Evolutionary conservation across 192 early-diverging fungal species (phyloP), one percentile per base, ranked within the genome.

Genomic region (Umbelopsis sp.): DNA sequence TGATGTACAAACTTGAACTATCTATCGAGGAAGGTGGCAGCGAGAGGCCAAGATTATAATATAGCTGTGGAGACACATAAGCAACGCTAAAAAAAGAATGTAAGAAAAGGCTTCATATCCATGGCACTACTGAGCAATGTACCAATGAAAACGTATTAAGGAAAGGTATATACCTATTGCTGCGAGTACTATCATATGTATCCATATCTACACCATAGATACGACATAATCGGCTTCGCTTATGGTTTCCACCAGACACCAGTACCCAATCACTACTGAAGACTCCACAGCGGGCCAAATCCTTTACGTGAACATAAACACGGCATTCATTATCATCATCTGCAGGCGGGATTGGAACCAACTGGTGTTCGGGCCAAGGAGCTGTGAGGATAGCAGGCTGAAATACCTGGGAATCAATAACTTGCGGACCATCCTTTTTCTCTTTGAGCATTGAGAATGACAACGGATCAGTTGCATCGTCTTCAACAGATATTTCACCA

Each of bases 231-330:
- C 82, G 65, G 25, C 71, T 56, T 43, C 80, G 79, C 43, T 79
- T 71, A 65, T 66, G 44, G 54, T 78, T 68, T 16, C 71, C 45
- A 20, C 75, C 82, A 73, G 66, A 75, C 14, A 84, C 72, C 17
- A 84, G 51, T 45, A 73, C 85, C 88, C 88, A 90, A 68, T 89
- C 85, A 4, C 88, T 88, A 70, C 88, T 90, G 34, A 86, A 86
- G 10, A 84, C 81, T 24, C 82, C 75, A n/a, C 84, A 79, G 20
- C 70, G 81, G 2, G 83, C 82, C 26, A 90, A 54, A 47, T 79
- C 75, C 41, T 78, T 56, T 2, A 89, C 74, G 68, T 83, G 76
- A 12, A 90, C 81, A 77, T 83, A 84, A 21, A 89, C 76, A 10
- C 84, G 69, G 45, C 74, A 77, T 52, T 84, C 83, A 16, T 80